phyloP scores from a whole-genome alignment of 2,329 filamentous ascomycete genomes.

The Fusarium hostae region DNA sequence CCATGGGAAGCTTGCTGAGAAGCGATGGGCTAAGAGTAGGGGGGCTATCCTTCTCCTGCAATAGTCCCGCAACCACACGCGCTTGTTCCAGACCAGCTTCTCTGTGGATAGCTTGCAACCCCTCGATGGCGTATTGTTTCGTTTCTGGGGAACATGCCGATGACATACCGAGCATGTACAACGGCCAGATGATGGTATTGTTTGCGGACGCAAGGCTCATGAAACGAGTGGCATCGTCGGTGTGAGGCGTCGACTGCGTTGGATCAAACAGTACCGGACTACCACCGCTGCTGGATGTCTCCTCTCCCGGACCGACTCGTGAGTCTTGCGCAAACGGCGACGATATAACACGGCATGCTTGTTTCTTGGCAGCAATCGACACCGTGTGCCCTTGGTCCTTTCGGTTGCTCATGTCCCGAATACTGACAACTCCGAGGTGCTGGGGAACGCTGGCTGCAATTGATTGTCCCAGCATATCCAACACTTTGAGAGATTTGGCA shows the following conservation, averaged over 20 bases:
- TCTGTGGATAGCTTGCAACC: slow-evolving; percentile 57
- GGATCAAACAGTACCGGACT: slow-evolving; percentile 55
- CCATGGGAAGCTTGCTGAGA: slow-evolving; percentile 42
- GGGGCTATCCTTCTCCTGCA: slow-evolving; percentile 50
- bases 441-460: slow-evolving; percentile 61
- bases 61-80: slow-evolving; percentile 54
- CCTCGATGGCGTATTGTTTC: slow-evolving; percentile 57
- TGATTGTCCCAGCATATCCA: slow-evolving; percentile 54
- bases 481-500: slow-evolving; percentile 51
- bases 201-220: slow-evolving; percentile 61
- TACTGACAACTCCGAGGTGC: slow-evolving; percentile 60
- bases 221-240: slow-evolving; percentile 56
- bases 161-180: slow-evolving; percentile 61
- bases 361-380: slow-evolving; percentile 46
- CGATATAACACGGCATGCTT: slow-evolving; percentile 47
- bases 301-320: slow-evolving; percentile 34
- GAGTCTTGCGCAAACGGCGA: slow-evolving; percentile 29
- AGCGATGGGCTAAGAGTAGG: background rate
- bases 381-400: slow-evolving; percentile 28
- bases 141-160: slow-evolving; percentile 56
- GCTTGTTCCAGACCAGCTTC: slow-evolving; percentile 61
- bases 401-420: slow-evolving; percentile 49
- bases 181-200: slow-evolving; percentile 62
- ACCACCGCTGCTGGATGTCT: slow-evolving; percentile 14
- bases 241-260: slow-evolving; percentile 49